Evolutionary conservation across 2,329 filamentous ascomycete genomes (phyloP), one percentile per base, ranked within the genome.

Genomic region (Arachnopeziza araneosa): DNA sequence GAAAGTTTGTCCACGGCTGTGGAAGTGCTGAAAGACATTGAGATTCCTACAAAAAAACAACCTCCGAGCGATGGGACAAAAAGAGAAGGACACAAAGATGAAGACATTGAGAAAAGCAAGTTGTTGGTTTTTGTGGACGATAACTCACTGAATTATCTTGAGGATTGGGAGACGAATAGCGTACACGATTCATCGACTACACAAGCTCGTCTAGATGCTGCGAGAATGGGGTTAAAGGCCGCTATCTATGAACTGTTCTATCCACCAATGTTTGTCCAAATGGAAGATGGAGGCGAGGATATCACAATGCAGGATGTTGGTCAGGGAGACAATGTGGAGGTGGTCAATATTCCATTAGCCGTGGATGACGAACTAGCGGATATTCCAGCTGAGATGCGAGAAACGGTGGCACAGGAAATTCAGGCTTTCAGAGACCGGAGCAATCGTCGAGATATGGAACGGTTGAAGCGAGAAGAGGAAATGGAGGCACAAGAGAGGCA

Each of bases 331-430:
- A 84, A 85, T 58, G 86, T 91, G 6, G 92, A 96, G 74, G 88
- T 97, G 49, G 88, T 96, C 65, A 96, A 93, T 60, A 96, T 98
- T 61, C 88, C 92, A 3, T 81, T 96, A 32, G 86, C 88, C 0
- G 84, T 89, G 56, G 95, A 99, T 64, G 96, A 99, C 70, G 95
- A 99, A 71, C 80, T 99, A 52, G 88, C 93, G 22, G 95, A 99
- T 69, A 97, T 99, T 54, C 95, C 95, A 0, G 88, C 91, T 0
- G 95, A 98, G 72, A 96, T 96, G 91, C 87, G 95, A 24, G 95
- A 96, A 72, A 93, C 91, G 0, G 95, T 99, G 19, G 91, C 95
- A 0, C 88, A 88, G 60, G 96, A 99, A 73, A 99, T 99, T 69
- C 87, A 91, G 0, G 90, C 93, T 0, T 99, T 99, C 78, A 84